Evolutionary conservation across 805 yeast genomes (phyloP).

Genomic region (Ogataea neopini): DNA sequence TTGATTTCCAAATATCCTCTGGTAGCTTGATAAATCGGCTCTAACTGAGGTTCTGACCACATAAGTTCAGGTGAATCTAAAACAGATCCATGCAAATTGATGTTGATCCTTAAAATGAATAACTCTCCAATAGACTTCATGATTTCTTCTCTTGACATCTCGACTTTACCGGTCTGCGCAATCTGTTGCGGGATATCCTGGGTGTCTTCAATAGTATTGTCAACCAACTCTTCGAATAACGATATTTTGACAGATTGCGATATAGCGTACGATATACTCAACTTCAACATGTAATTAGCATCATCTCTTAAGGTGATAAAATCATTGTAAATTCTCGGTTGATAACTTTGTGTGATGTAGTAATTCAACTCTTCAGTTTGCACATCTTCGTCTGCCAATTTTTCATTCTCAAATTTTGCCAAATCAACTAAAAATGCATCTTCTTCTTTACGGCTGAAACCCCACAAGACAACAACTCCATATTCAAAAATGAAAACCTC

Average conservation of each 20-base stretch:
- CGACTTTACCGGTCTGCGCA: slow-evolving; percentile 91
- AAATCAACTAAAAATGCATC: slow-evolving; percentile 75
- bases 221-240: slow-evolving; percentile 91
- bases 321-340: slow-evolving; percentile 94
- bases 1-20: slow-evolving; percentile 94
- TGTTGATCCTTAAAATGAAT: slow-evolving; percentile 81
- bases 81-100: slow-evolving; percentile 82
- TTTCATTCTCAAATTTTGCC: slow-evolving; percentile 90
- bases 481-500: slow-evolving; percentile 91
- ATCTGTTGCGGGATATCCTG: slow-evolving; percentile 96
- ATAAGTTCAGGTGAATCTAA: slow-evolving; percentile 95
- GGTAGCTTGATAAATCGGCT: slow-evolving; percentile 96
- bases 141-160: slow-evolving; percentile 90
- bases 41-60: slow-evolving; percentile 99
- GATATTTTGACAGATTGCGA: slow-evolving; percentile 96
- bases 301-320: slow-evolving; percentile 92
- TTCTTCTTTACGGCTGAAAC: slow-evolving; percentile 84
- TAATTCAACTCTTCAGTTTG: slow-evolving; percentile 95
- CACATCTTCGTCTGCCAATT: slow-evolving; percentile 85
- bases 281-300: slow-evolving; percentile 84
- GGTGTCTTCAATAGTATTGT: slow-evolving; percentile 95
- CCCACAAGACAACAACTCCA: slow-evolving; percentile 98
- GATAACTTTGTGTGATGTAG: slow-evolving; percentile 90
- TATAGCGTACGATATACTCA: slow-evolving; percentile 92
- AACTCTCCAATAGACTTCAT: slow-evolving; percentile 97